Conservation (phyloP, 2,329 filamentous ascomycete genomes). For the Periconia digitata region DNA sequence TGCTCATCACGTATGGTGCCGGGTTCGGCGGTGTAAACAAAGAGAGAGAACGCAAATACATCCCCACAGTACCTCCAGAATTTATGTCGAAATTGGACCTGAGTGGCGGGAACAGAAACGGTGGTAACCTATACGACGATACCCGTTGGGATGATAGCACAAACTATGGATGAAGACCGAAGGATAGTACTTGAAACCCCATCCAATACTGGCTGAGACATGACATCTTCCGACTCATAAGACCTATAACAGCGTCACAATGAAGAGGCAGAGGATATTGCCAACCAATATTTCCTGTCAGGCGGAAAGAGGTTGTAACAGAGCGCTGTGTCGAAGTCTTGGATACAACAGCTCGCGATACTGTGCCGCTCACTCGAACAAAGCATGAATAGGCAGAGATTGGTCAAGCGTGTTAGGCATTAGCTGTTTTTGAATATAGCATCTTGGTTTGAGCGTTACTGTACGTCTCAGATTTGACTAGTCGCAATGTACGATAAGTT, state of each 20-base stretch:
- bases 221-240: not conserved
- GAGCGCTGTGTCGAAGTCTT: too few species aligned
- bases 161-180: constrained; percentile 37
- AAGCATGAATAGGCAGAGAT: too few species aligned
- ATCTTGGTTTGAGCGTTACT: not conserved
- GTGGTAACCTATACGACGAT: constrained; percentile 31
- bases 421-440: not conserved
- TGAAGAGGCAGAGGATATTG: too few species aligned
- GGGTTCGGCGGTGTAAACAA: constrained; percentile 91
- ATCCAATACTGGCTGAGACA: not conserved
- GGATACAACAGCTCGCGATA: too few species aligned
- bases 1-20: constrained; percentile 92
- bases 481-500: not conserved
- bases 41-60: constrained; percentile 91
- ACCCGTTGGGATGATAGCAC: constrained; percentile 36
- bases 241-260: too few species aligned
- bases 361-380: too few species aligned
- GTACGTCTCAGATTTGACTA: not conserved
- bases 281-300: too few species aligned
- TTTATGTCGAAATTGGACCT: constrained; percentile 85
- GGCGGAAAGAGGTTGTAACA: too few species aligned
- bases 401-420: too few species aligned
- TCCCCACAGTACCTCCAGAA: constrained; percentile 90
- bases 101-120: constrained; percentile 39
- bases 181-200: too few species aligned